Base-by-base conservation (phyloP, 345 rosid species). In the Brassica rapa region DNA sequence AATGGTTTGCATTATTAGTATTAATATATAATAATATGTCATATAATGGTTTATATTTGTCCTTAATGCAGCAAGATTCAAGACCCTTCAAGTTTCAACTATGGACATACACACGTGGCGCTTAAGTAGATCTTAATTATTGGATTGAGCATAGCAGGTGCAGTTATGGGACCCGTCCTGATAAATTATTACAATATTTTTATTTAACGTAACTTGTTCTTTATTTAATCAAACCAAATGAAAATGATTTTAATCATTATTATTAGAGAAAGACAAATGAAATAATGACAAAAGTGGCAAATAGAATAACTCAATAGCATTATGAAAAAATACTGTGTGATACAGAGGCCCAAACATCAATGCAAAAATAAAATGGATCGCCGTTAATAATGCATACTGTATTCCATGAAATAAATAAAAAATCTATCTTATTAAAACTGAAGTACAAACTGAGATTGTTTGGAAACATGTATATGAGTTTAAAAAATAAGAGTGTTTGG, bases 71-170 rank as follows among this genome's bases (percentile, higher is more conserved):
- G n/a, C 56, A n/a, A 51, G 56, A 51, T 19, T 51, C 56, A n/a
- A 51, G 56, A 51, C 56, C 56, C 6, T 51, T 51, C 16, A 51
- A n/a, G 21, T 2, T 51, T 51, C 16, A 51, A n/a, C 56, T 2
- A 51, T 51, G 21, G 19, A 51, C 56, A 51, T 4, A 51, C 56
- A 51, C 21, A 51, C 56, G 56, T 51, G 56, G 56, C 56, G 21
- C 21, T 51, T 51, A 51, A n/a, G 12, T 46, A 70, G 30, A 75
- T 75, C 68, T 70, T 75, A 70, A 43, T 75, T 70, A 75, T 65
- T 80, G 80, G 83, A 75, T 80, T 71, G 70, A 64, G 72, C 72
- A 75, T 32, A 75, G 83, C 76, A 70, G 77, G 80, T 75, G 80
- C 49, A 75, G 5, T 14, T 23, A 53, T 74, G 35, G 80, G 73